Percentiles rank a stretch among this genome's conserved stretches.
Conservation (phyloP, 176 grass and related monocot species). For the Musa itinerans region DNA sequence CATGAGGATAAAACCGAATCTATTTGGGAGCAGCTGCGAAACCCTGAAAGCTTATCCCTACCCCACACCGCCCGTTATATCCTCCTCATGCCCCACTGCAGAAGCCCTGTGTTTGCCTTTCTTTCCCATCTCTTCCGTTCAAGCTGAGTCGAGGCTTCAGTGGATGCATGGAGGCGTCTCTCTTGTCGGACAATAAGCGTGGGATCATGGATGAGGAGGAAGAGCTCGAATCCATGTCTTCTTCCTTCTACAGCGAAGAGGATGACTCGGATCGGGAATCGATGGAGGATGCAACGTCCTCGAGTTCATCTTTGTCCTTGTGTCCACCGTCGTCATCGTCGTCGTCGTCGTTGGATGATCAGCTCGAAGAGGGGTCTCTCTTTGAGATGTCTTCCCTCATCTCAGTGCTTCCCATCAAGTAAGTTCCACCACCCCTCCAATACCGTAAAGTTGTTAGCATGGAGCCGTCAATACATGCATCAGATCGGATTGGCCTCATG, state of each 20-base stretch:
- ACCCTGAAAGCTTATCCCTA: background rate
- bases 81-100: too few species aligned
- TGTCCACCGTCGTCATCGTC: background rate
- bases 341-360: background rate
- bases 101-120: background rate
- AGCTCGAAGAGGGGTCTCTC: slow-evolving; percentile 7
- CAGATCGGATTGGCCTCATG: too few species aligned
- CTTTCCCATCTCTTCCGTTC: background rate
- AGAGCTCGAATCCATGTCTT: background rate
- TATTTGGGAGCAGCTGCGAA: background rate
- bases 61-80: too few species aligned
- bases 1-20: background rate
- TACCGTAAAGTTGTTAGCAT: too few species aligned
- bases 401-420: slow-evolving; percentile 4
- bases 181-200: background rate
- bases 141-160: too few species aligned
- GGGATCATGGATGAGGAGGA: background rate
- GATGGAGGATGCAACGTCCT: background rate
- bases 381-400: slow-evolving; percentile 18
- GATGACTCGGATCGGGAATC: background rate
- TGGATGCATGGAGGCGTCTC: background rate
- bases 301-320: background rate
- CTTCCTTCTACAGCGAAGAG: slow-evolving; percentile 1
- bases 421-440: background rate
- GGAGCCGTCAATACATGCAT: too few species aligned